These are phyloP conservation scores for Oidiodendron maius DNA, from an alignment of 495 filamentous ascomycete genomes.

Conservation along the genomic window DNA sequence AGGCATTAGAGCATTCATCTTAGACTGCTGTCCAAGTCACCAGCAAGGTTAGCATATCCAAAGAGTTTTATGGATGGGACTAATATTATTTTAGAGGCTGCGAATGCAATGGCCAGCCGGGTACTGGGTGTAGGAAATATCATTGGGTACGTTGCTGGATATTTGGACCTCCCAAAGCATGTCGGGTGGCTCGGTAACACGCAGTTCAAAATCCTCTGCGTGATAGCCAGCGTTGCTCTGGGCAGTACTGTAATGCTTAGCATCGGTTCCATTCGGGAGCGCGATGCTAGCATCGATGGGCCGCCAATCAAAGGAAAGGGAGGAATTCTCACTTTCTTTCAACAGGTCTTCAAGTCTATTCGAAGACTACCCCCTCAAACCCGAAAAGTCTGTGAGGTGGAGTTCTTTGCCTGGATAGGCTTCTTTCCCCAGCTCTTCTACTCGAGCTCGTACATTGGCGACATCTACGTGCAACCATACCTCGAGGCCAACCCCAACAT, in stretches of 20 bases:
- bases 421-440: constrained; percentile 97
- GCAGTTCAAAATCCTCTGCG: constrained; percentile 86
- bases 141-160: constrained; percentile 76
- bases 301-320: constrained; percentile 47
- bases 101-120: constrained; percentile 80
- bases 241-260: constrained; percentile 59
- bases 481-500: constrained; percentile 72
- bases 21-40: constrained; percentile 82
- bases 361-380: constrained; percentile 72
- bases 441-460: constrained; percentile 83
- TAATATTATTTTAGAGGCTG: constrained; percentile 45
- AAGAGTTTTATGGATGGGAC: not conserved
- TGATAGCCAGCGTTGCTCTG: constrained; percentile 69
- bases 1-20: constrained; percentile 80
- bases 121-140: constrained; percentile 82
- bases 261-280: constrained; percentile 60
- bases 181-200: constrained; percentile 74
- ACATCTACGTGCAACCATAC: constrained; percentile 79
- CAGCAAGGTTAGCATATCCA: constrained; percentile 52
- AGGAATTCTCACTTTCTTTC: constrained; percentile 75
- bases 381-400: constrained; percentile 74
- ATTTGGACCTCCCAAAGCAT: constrained; percentile 63
- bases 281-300: constrained; percentile 70
- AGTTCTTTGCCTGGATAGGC: constrained; percentile 87
- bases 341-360: constrained; percentile 68